Evolutionary conservation across 352 stramenopile species (phyloP), one percentile per base, ranked within the genome.

Genomic region (Phytopythium montanum): DNA sequence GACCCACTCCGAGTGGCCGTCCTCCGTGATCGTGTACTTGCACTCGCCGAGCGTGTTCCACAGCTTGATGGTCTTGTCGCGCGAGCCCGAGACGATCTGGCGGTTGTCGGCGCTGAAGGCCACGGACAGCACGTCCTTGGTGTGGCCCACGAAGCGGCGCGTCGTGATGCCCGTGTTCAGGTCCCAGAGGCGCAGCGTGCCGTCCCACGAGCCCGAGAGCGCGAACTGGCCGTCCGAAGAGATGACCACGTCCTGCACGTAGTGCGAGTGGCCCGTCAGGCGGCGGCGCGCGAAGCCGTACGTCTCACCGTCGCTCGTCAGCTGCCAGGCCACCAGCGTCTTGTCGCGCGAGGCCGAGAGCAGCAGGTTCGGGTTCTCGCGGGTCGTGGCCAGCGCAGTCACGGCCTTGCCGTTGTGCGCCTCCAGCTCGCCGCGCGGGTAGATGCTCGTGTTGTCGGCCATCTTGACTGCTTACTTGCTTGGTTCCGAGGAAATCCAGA

Each of bases 31-130:
- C 33, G 96, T 99, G 90, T 98, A 99, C 86, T 99, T 99, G 92
- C 96, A 99, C 76, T 99, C 96, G 65, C 96, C 97, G 53, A 99
- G 81, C 23, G 97, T 99, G 91, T 99, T 99, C 98, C 98, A 99
- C 41, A 99, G 83, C 91, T 99, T 99, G 80, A 99, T 98, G 57
- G 96, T 98, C 85, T 98, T 98, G 87, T 99, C 98, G 68, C 98
- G 96, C 64, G 96, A 99, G 66, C 94, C 97, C 54, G 95, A 99
- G 38, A 99, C 96, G 76, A 99, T 99, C 81, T 99, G 98, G 79
- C 97, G 96, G 87, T 99, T 99, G 88, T 99, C 96, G 18, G 94
- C 91, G 67, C 90, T 98, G 84, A 99, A 99, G 23, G 98, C 97
- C 21, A 99, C 97, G 42, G 92, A 99, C n/a, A 99, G 85, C 50